phyloP scores from a whole-genome alignment of 495 filamentous ascomycete genomes.

The Talaromyces liani region DNA sequence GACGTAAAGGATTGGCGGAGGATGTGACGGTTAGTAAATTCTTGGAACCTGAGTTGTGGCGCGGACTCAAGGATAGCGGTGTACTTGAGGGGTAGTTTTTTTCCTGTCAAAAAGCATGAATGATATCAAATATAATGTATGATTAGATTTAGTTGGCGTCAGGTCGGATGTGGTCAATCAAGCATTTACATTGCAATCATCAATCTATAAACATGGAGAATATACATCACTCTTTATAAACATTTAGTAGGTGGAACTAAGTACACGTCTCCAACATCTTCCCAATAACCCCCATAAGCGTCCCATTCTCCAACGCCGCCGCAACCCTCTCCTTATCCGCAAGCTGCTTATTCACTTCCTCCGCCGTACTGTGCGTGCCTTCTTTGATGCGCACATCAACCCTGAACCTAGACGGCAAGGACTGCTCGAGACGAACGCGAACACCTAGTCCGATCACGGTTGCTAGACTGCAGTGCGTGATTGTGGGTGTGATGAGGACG shows the following conservation, averaged over 20 bases:
- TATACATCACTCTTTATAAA: not conserved
- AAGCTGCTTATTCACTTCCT: constrained; percentile 93
- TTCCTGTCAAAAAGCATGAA: not conserved
- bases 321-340: constrained; percentile 95
- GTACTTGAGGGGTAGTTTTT: constrained; percentile 59
- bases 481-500: constrained; percentile 83
- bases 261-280: constrained; percentile 87
- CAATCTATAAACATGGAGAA: not conserved
- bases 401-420: constrained; percentile 84
- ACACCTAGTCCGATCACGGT: constrained; percentile 96
- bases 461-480: constrained; percentile 92
- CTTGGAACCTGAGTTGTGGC: constrained; percentile 87
- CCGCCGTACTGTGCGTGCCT: constrained; percentile 88
- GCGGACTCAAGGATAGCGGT: constrained; percentile 79
- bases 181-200: not conserved
- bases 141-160: not conserved
- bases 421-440: constrained; percentile 81
- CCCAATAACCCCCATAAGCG: constrained; percentile 74
- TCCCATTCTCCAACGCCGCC: constrained; percentile 89
- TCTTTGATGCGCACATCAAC: constrained; percentile 92
- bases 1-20: constrained; percentile 89
- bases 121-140: not conserved
- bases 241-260: not conserved
- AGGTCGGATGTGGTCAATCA: not conserved
- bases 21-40: constrained; percentile 95